These are phyloP conservation scores for Coniochaeta pulveracea DNA, from an alignment of 2,329 filamentous ascomycete genomes.

Conservation along the genomic window DNA sequence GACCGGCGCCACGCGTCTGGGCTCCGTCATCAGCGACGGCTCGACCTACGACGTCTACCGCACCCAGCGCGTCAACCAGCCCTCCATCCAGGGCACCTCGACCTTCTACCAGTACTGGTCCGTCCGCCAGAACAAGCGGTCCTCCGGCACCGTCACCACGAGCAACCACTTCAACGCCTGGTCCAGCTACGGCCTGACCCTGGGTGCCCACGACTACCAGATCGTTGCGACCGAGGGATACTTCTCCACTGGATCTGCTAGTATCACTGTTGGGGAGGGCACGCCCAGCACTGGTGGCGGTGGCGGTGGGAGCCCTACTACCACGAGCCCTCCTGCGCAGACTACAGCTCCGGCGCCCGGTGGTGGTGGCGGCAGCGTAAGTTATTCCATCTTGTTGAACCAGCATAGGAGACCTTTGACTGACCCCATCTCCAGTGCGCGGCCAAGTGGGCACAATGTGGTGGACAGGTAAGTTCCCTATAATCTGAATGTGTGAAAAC, in stretches of 20 bases:
- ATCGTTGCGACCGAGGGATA: slow-evolving; percentile 43
- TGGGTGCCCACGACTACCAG: slow-evolving; percentile 40
- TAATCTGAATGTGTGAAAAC: too few relatives aligned
- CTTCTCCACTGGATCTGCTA: slow-evolving; percentile 33
- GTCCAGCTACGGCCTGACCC: slow-evolving; percentile 27
- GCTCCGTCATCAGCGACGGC: slow-evolving; percentile 21
- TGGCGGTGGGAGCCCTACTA: slow-evolving; percentile 5
- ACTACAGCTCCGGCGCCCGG: neutral
- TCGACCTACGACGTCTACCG: slow-evolving; percentile 24
- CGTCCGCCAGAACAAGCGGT: slow-evolving; percentile 33
- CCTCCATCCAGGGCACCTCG: slow-evolving; percentile 32
- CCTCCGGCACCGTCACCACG: slow-evolving; percentile 36
- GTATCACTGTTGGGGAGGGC: slow-evolving; percentile 21
- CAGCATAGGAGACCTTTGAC: neutral
- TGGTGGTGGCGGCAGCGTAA: slow-evolving; percentile 6
- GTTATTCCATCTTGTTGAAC: neutral
- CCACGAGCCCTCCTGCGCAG: neutral
- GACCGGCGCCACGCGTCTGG: slow-evolving; percentile 19
- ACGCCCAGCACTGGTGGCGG: slow-evolving; percentile 11
- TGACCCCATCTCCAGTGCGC: slow-evolving; percentile 11
- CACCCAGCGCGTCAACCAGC: slow-evolving; percentile 24
- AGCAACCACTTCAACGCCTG: slow-evolving; percentile 43
- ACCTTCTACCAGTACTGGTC: slow-evolving; percentile 42
- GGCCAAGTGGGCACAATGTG: slow-evolving; percentile 20
- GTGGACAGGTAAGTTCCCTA: too few relatives aligned